Evolutionary conservation across 805 yeast genomes (phyloP).

Genomic region (Lipomyces lipofer): DNA sequence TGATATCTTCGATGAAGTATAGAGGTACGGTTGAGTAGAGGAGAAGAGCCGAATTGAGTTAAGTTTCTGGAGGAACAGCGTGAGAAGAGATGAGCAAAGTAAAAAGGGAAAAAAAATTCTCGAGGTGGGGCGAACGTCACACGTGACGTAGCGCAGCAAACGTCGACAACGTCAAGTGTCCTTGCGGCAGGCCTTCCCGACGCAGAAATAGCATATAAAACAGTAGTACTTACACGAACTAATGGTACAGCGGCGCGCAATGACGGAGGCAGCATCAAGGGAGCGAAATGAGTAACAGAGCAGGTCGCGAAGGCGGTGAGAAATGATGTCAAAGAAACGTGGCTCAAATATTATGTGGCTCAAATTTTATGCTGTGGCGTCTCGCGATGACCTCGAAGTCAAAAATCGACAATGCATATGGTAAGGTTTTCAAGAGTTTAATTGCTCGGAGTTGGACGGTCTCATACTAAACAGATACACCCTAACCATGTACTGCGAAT

Average conservation of each 20-base stretch:
- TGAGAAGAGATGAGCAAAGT: background rate
- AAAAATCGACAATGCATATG: no score
- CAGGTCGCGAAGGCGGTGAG: background rate
- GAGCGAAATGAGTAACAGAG: background rate
- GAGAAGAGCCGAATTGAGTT: background rate
- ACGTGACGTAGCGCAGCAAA: conserved; percentile 3
- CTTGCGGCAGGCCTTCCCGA: background rate
- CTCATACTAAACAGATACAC: no score
- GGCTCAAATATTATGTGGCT: no score
- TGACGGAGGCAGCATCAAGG: background rate
- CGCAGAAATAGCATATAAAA: background rate
- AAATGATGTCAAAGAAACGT: no score
- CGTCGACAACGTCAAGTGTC: background rate
- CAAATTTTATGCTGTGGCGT: no score
- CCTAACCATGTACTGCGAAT: no score
- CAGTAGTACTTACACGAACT: background rate
- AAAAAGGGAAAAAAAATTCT: background rate
- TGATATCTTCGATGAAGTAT: background rate
- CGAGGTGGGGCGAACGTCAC: conserved; percentile 1
- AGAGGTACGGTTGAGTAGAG: no score
- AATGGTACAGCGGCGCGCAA: background rate
- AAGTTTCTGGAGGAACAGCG: background rate
- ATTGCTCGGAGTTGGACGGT: no score
- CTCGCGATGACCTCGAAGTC: no score
- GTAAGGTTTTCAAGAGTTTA: no score